Conservation (phyloP, 2,329 filamentous ascomycete genomes). For the Stagonosporopsis cucurbitacearum region DNA sequence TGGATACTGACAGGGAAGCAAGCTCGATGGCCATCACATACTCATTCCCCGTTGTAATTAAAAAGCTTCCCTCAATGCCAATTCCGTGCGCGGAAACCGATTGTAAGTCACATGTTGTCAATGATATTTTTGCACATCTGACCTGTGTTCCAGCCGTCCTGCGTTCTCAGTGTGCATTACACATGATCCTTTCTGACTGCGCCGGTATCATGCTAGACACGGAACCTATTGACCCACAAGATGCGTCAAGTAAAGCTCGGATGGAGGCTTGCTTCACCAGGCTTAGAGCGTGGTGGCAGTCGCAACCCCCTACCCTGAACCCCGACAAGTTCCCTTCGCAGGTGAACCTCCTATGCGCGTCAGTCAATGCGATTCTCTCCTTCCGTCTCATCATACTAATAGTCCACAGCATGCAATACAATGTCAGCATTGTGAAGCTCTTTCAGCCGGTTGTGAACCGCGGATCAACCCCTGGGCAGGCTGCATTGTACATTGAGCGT, state of each 20-base stretch:
- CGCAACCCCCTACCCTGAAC: slow-evolving; percentile 23
- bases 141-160: slow-evolving; percentile 31
- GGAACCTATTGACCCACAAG: slow-evolving; percentile 7
- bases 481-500: slow-evolving; percentile 24
- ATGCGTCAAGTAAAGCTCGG: slow-evolving; percentile 21
- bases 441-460: slow-evolving; percentile 31
- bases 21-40: slow-evolving; percentile 41
- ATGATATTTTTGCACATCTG: neutral
- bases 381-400: slow-evolving; percentile 11
- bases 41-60: slow-evolving; percentile 31
- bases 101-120: slow-evolving; percentile 20
- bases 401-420: slow-evolving; percentile 32
- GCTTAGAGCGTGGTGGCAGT: slow-evolving; percentile 34
- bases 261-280: slow-evolving; percentile 32
- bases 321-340: slow-evolving; percentile 31
- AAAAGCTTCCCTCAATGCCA: slow-evolving; percentile 28
- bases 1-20: slow-evolving; percentile 6
- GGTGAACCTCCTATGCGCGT: slow-evolving; percentile 39
- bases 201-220: slow-evolving; percentile 21
- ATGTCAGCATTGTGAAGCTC: slow-evolving; percentile 34
- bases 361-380: slow-evolving; percentile 2
- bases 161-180: slow-evolving; percentile 35
- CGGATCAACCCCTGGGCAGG: slow-evolving; percentile 17
- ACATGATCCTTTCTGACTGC: slow-evolving; percentile 35
- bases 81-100: slow-evolving; percentile 34